Evolutionary conservation across 257 asterid species (phyloP), one percentile per base, ranked within the genome.

Genomic region (Verbascum thapsus): DNA sequence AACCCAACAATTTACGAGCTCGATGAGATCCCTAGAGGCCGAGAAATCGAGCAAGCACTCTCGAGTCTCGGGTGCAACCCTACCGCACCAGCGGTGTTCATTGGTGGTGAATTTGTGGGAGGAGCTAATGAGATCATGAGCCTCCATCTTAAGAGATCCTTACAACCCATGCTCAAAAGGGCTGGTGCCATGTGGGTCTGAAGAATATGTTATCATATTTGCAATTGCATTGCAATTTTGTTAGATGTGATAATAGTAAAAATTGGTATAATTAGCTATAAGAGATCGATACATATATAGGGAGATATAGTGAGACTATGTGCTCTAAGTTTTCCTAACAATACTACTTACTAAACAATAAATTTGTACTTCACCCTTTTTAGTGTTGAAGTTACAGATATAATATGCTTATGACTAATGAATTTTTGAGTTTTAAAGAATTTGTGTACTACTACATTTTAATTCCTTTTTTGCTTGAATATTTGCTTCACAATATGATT

Each of bases 131-230:
- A 90, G 77, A 66, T 90, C 52, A 87, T 83, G 91, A 78, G 81
- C 42, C 95, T 84, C 74, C 97, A 90, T 26, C 95, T 90, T 61
- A 60, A 78, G 13, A 66, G 95, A 16, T 49, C 87, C 54, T 66
- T 90, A 34, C 76, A 60, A 74, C 88, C 88, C 49, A 81, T 80
- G 97, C 95, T 90, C 48, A 68, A 78, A 53, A 68, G 74, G 26
- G 97, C 97, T 0, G 95, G 97, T 7, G 97, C 95, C 3, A 30
- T 87, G 9, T 90, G 95, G 95, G 74, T 90, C 60, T 90, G 16
- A 76, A 3, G 32, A 26, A 26, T 26, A 26, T 26, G 9, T 15
- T 7, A 26, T 0, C 8, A 16, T 54, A 35, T 5, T 10, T 13
- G 5, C 32, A 32, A 32, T 22, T 4, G 61, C 48, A 16, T 42